Evolutionary conservation across 108 stramenopile genomes (phyloP).

Genomic region (Cylindrotheca closterium): DNA sequence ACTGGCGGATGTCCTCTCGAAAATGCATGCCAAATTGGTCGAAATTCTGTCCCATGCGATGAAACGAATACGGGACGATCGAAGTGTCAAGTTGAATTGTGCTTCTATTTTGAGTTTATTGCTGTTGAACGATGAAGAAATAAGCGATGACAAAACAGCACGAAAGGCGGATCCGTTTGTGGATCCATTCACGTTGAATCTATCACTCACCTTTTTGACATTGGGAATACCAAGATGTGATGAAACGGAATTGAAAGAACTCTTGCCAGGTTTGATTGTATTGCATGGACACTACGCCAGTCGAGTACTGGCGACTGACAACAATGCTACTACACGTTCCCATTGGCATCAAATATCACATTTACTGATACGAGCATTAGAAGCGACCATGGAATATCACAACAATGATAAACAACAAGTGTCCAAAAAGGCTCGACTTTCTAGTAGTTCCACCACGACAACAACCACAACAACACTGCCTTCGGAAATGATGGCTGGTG

Average conservation of each 20-base stretch:
- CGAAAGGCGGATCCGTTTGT: conserved; percentile 9
- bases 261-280: conserved; percentile 62
- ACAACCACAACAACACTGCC: background rate
- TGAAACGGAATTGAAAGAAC: conserved; percentile 13
- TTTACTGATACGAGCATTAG: conserved; percentile 58
- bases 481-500: background rate
- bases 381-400: background rate
- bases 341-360: conserved; percentile 68
- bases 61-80: conserved; percentile 75
- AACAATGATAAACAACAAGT: background rate
- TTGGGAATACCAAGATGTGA: conserved; percentile 64
- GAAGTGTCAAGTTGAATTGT: conserved; percentile 51
- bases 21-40: conserved; percentile 68
- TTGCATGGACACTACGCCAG: conserved; percentile 34
- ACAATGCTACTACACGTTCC: conserved; percentile 13
- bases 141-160: background rate
- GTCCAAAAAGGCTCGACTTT: background rate
- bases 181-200: conserved; percentile 74
- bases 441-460: background rate
- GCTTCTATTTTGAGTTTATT: conserved; percentile 52
- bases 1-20: conserved; percentile 25
- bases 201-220: conserved; percentile 70
- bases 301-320: background rate
- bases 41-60: conserved; percentile 75
- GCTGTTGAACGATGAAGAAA: background rate